These are phyloP conservation scores for Penicillium sp. DNA, from an alignment of 2,329 filamentous ascomycete genomes.

Conservation along the genomic window DNA sequence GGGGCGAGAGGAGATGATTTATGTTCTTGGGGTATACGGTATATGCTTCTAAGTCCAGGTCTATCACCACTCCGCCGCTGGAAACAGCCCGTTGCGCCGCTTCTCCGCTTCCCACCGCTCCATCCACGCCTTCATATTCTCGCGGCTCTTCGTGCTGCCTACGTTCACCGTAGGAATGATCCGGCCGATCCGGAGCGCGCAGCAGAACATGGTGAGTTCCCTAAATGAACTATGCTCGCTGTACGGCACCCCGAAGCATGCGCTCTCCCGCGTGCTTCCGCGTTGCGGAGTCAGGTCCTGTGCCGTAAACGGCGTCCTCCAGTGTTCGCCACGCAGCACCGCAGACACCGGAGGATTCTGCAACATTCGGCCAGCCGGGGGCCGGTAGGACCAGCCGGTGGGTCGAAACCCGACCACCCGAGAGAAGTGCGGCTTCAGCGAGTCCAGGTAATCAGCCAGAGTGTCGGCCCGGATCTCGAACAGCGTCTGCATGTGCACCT, in stretches of 20 bases:
- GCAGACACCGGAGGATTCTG: conserved; percentile 63
- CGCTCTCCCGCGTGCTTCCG: conserved; percentile 76
- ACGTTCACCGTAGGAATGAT: conserved; percentile 93
- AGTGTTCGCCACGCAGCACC: conserved; percentile 65
- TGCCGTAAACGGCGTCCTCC: conserved; percentile 71
- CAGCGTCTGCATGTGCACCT: conserved; percentile 96
- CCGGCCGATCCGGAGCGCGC: conserved; percentile 79
- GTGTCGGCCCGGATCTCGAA: conserved; percentile 93
- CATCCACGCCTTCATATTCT: conserved; percentile 66
- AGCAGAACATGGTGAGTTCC: conserved; percentile 90
- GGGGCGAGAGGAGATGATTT: neutral
- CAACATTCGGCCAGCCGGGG: conserved; percentile 61
- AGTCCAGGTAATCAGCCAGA: conserved; percentile 79
- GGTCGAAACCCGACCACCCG: conserved; percentile 88
- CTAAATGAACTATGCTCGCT: conserved; percentile 94
- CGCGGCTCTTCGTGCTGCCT: conserved; percentile 61
- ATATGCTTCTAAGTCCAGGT: neutral
- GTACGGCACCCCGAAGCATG: conserved; percentile 93
- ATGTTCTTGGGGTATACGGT: neutral
- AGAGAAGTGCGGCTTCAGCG: conserved; percentile 76
- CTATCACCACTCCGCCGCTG: conserved; percentile 37
- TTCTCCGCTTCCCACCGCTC: conserved; percentile 63
- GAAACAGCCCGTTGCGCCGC: conserved; percentile 61
- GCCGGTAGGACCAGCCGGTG: conserved; percentile 90
- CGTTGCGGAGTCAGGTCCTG: conserved; percentile 75